A percentile compares a stretch with the other conserved stretches of the same genome.
phyloP scores from a whole-genome alignment of 108 stramenopile genomes.

The Pseudonitzschia multiseries region DNA sequence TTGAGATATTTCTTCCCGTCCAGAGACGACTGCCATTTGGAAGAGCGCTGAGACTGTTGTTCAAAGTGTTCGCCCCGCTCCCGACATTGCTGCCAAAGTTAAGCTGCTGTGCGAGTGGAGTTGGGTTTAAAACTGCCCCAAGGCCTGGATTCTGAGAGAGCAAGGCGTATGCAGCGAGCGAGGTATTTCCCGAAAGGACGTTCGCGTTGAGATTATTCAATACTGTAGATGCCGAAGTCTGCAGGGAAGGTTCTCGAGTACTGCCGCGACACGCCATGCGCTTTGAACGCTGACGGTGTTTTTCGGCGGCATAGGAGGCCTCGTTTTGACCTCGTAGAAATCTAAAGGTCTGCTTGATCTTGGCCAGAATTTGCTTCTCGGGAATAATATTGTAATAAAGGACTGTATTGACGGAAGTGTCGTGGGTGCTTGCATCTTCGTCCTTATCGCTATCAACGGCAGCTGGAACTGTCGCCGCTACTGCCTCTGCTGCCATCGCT shows the following conservation, averaged over 20 bases:
- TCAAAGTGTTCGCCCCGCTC: neutral
- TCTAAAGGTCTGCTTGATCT: constrained; percentile 14
- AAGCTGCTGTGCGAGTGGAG: neutral
- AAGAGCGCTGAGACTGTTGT: neutral
- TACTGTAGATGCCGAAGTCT: neutral
- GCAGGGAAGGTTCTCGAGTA: neutral
- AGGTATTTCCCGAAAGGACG: neutral
- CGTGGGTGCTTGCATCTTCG: neutral
- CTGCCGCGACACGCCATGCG: neutral
- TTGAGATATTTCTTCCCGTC: neutral
- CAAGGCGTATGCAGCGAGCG: neutral
- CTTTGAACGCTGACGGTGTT: neutral
- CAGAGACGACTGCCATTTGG: neutral
- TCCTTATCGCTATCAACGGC: neutral
- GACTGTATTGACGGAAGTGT: neutral
- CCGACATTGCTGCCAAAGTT: neutral
- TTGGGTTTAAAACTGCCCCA: neutral
- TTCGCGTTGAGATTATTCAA: neutral
- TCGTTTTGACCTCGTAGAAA: constrained; percentile 9
- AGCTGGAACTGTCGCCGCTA: neutral
- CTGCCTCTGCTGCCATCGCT: neutral
- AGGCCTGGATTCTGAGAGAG: neutral
- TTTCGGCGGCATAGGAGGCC: neutral
- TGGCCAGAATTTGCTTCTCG: constrained; percentile 11
- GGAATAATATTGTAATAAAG: constrained; percentile 3